Percentiles rank a stretch among this genome's conserved stretches.
Evolutionary conservation across 2,329 filamentous ascomycete genomes (phyloP).

Genomic region (Leptographium wingfieldii): DNA sequence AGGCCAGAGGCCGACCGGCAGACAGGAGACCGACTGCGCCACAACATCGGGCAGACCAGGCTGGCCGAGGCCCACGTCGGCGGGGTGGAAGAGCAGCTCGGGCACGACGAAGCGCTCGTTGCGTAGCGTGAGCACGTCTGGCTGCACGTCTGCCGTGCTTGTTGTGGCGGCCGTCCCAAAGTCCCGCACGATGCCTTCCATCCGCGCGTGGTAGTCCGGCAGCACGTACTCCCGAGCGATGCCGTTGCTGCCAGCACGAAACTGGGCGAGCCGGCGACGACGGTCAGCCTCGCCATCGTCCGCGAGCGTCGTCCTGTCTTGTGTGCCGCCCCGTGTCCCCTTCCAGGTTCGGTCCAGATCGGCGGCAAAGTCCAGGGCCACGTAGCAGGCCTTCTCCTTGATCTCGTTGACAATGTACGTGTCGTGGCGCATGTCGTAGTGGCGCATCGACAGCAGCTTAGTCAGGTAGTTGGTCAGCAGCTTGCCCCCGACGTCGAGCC

Average conservation of each 20-base stretch:
- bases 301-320: too few relatives aligned
- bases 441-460: constrained; percentile 74
- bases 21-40: constrained; percentile 57
- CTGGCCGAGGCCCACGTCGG: constrained; percentile 69
- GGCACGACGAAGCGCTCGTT: constrained; percentile 89
- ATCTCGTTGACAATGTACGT: constrained; percentile 90
- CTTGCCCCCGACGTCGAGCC: constrained; percentile 86
- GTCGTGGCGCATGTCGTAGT: constrained; percentile 94
- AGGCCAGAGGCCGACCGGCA: constrained; percentile 77
- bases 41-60: constrained; percentile 74
- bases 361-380: constrained; percentile 60
- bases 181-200: constrained; percentile 58
- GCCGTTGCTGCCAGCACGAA: constrained; percentile 33
- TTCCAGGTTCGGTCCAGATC: constrained; percentile 83
- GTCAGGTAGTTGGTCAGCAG: constrained; percentile 87
- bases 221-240: constrained; percentile 86
- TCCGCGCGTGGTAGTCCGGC: constrained; percentile 56
- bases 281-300: constrained; percentile 27
- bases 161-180: constrained; percentile 58
- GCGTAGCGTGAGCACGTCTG: constrained; percentile 74
- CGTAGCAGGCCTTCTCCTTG: constrained; percentile 80
- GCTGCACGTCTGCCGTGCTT: constrained; percentile 25
- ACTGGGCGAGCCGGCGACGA: constrained; percentile 36
- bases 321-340: constrained; percentile 34
- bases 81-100: constrained; percentile 77